Evolutionary conservation across 1,284 basidiomycete genomes (phyloP), one percentile per base, ranked within the genome.

Genomic region (Marasmius tenuissimus): DNA sequence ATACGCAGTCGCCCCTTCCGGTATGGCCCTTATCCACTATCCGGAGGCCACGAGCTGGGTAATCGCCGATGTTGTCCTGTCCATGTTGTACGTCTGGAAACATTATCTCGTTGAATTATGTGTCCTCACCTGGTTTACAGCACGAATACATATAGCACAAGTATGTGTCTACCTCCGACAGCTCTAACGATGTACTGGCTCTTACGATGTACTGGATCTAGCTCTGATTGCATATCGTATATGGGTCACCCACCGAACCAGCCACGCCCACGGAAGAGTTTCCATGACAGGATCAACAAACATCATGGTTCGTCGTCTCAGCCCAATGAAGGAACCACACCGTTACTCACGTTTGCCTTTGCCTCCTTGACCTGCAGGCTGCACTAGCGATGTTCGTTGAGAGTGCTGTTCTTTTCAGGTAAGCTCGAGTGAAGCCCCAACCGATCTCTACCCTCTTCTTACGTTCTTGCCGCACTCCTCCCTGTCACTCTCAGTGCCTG

Each of bases 341-440:
- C 27, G 2, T 27, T 27, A 4, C 27, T 27, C 27, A 27, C 27
- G 27, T 2, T 27, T 4, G 27, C 4, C 27, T 27, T 27, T 4
- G 27, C 27, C 27, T 27, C 27, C 27, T 4, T 27, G 27, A 34
- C 18, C 40, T 33, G 9, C 34, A 64, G 63, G 42, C 60, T 37
- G 27, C 63, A 7, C 51, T 65, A 3, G 59, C 59, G 1, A 66
- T 64, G 12, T 45, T 67, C 18, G 50, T 63, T 38, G 66, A 67
- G 53, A 67, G 66, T 59, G 64, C 66, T 14, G 18, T 55, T 11
- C 11, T 67, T 12, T 67, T 66, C 58, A 66, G 63, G 66, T 67
- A 37, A 16, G 52, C 20, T 37, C 27, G 34, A 38, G 5, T 10
- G 12, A 37, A 33, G 9, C n/a, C 52, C 9, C n/a, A 10, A n/a